These are phyloP conservation scores for Aegilops speltoides DNA, from an alignment of 176 grass and related monocot genomes.

Conservation along the genomic window DNA sequence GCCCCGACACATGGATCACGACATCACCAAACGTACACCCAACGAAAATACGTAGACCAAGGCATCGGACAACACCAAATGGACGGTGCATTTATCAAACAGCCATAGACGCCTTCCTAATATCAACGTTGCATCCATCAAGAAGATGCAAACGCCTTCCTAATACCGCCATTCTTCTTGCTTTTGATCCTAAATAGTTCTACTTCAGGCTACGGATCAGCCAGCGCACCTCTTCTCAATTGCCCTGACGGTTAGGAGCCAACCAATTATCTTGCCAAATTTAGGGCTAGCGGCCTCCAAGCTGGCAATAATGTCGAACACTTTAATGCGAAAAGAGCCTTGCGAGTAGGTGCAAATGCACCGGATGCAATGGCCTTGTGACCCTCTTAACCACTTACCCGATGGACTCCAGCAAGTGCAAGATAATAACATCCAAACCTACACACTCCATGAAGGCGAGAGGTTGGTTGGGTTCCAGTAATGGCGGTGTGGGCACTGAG, in stretches of 20 bases:
- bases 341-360: background rate
- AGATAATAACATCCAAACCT: background rate
- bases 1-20: background rate
- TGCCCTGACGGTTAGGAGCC: background rate
- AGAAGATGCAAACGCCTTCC: background rate
- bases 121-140: background rate
- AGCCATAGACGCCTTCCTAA: background rate
- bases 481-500: background rate
- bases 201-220: background rate
- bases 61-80: background rate
- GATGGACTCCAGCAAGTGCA: background rate
- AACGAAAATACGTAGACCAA: background rate
- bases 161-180: background rate
- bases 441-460: background rate
- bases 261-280: background rate
- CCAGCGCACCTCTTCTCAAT: background rate
- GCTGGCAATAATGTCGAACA: background rate
- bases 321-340: background rate
- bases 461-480: background rate
- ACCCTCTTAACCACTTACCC: background rate
- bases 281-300: background rate
- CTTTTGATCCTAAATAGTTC: background rate
- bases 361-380: background rate
- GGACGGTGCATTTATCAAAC: background rate
- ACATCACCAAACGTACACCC: background rate